A percentile compares a stretch with the other conserved stretches of the same genome.
These are phyloP conservation scores for Ustulina deusta DNA, from an alignment of 2,329 filamentous ascomycete genomes.

Conservation along the genomic window DNA sequence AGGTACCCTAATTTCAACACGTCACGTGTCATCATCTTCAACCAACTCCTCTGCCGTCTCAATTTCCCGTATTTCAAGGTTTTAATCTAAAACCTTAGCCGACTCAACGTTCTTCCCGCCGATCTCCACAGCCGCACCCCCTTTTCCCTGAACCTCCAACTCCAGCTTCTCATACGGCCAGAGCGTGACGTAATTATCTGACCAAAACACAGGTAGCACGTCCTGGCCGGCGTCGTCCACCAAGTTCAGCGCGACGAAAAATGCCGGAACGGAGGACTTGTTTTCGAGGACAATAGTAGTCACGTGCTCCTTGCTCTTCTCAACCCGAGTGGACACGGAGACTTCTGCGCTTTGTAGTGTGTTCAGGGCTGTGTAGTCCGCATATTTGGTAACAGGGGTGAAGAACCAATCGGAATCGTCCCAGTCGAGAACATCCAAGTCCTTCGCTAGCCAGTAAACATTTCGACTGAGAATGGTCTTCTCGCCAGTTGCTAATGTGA, in stretches of 20 bases:
- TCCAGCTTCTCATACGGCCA: conserved; percentile 66
- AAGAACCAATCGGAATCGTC: conserved; percentile 67
- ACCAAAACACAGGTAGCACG: conserved; percentile 66
- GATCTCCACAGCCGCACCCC: conserved; percentile 46
- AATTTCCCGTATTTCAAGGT: too few species aligned
- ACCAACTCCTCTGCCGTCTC: not conserved
- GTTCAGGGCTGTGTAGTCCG: conserved; percentile 61
- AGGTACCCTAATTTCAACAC: not conserved
- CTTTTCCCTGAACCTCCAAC: conserved; percentile 51
- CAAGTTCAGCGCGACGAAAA: conserved; percentile 67
- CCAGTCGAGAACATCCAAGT: conserved; percentile 66
- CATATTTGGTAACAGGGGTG: conserved; percentile 66
- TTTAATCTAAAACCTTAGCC: conserved; percentile 14
- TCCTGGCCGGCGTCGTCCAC: conserved; percentile 59
- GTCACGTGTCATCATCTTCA: not conserved
- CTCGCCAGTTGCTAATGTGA: conserved; percentile 57
- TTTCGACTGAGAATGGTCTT: conserved; percentile 62
- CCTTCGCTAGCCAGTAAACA: conserved; percentile 68
- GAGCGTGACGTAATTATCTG: conserved; percentile 72
- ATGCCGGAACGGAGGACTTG: conserved; percentile 62
- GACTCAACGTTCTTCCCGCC: conserved; percentile 47
- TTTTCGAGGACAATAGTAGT: conserved; percentile 62
- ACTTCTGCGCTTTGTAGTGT: conserved; percentile 55
- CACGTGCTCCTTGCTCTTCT: conserved; percentile 17
- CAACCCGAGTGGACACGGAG: conserved; percentile 43